These are phyloP conservation scores for Begonia peltatifolia DNA, from an alignment of 306 rosid genomes.

Conservation along the genomic window DNA sequence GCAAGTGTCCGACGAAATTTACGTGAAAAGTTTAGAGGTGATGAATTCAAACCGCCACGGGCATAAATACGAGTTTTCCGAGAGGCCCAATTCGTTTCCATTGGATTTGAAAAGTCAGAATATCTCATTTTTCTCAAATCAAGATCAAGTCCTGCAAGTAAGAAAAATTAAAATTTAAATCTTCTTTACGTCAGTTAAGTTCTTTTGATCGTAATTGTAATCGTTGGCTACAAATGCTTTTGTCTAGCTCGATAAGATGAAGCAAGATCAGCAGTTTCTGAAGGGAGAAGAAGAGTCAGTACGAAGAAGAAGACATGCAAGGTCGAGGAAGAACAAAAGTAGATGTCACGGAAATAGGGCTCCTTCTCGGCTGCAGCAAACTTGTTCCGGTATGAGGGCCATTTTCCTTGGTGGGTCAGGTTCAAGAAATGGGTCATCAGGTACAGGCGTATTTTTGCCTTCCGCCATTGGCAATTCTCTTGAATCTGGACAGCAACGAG, in stretches of 20 bases:
- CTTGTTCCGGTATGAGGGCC: constrained; percentile 25
- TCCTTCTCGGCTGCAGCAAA: constrained; percentile 3
- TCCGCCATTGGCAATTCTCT: constrained; percentile 17
- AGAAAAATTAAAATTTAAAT: neutral
- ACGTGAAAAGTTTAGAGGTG: neutral
- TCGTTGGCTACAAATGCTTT: too few relatives aligned
- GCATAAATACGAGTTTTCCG: neutral
- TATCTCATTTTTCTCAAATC: constrained; percentile 21
- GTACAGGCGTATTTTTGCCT: constrained; percentile 82
- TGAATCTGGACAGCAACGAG: constrained; percentile 21
- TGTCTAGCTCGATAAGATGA: constrained; percentile 10
- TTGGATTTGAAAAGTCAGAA: neutral
- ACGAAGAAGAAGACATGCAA: constrained; percentile 6
- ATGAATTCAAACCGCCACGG: constrained; percentile 1
- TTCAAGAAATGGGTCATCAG: constrained; percentile 24
- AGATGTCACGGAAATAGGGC: constrained; percentile 3
- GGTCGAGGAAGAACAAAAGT: constrained; percentile 8
- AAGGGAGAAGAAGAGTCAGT: constrained; percentile 7
- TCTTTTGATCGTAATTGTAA: too few relatives aligned
- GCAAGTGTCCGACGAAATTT: constrained; percentile 16
- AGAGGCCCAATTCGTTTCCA: constrained; percentile 10
- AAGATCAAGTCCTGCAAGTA: constrained; percentile 41
- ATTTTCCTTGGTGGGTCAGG: constrained; percentile 25
- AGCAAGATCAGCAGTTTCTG: constrained; percentile 16
- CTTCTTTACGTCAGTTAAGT: too few relatives aligned